These are phyloP conservation scores for Apiotrichum gracile DNA, from an alignment of 1,284 basidiomycete species.

Conservation along the genomic window DNA sequence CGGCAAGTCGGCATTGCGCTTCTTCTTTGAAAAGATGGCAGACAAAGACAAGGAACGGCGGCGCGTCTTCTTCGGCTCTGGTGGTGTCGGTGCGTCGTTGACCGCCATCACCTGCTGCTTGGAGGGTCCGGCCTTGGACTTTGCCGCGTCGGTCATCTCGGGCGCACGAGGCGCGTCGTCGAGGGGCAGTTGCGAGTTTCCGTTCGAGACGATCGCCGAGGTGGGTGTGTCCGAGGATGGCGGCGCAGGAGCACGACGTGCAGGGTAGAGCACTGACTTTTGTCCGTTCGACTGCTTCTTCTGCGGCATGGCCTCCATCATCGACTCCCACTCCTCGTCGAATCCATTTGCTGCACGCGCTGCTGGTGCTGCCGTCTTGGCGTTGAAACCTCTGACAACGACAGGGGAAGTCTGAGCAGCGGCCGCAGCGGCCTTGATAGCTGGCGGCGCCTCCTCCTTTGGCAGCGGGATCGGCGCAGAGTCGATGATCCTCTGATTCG, in stretches of 20 bases:
- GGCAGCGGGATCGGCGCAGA: neutral
- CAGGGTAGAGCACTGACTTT: neutral
- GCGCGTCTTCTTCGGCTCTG: conserved; percentile 7
- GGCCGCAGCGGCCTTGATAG: neutral
- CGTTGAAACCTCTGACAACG: neutral
- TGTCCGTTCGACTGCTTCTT: neutral
- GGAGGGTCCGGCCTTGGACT: neutral
- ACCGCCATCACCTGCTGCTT: neutral
- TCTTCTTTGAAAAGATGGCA: conserved; percentile 10
- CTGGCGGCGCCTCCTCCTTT: neutral
- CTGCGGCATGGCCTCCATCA: neutral
- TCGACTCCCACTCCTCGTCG: conserved; percentile 1
- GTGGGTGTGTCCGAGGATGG: too few relatives aligned
- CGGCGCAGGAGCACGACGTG: neutral
- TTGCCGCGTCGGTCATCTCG: neutral
- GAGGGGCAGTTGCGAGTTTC: too few relatives aligned
- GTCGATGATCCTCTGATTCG: neutral
- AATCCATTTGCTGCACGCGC: neutral
- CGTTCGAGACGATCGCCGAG: too few relatives aligned
- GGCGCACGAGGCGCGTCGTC: too few relatives aligned
- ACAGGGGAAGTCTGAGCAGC: neutral
- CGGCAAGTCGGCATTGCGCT: neutral
- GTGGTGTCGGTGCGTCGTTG: neutral
- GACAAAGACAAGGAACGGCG: conserved; percentile 11
- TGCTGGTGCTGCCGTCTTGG: neutral